phyloP scores from a whole-genome alignment of 2,329 filamentous ascomycete species.

The Orbilia javanica region DNA sequence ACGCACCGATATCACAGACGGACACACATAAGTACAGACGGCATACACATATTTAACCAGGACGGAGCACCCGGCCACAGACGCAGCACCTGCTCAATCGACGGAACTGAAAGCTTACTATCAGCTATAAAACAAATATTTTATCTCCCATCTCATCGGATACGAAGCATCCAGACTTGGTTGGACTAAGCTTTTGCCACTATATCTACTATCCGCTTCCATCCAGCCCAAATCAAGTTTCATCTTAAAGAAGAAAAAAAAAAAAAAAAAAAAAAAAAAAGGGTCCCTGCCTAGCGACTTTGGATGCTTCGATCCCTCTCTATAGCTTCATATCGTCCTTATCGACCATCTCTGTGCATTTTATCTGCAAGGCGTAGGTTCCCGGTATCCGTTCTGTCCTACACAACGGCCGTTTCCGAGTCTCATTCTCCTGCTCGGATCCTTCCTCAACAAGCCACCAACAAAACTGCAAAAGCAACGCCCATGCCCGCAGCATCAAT shows the following conservation, averaged over 20 bases:
- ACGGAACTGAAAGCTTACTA: conserved; percentile 19
- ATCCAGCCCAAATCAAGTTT: neutral
- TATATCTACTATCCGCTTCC: neutral
- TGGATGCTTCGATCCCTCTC: neutral
- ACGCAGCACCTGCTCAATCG: conserved; percentile 2
- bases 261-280: neutral
- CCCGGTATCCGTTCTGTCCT: conserved; percentile 3
- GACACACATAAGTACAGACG: neutral
- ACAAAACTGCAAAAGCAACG: neutral
- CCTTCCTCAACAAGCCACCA: conserved; percentile 25
- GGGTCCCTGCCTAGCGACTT: neutral
- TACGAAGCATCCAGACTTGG: neutral
- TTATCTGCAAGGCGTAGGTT: neutral
- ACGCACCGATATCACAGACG: neutral
- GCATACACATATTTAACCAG: neutral
- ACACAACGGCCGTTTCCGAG: neutral
- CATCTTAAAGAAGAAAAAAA: neutral
- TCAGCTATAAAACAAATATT: neutral
- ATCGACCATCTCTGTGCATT: conserved; percentile 13
- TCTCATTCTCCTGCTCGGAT: neutral
- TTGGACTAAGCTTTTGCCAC: neutral
- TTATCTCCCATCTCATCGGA: neutral
- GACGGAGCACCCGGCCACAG: neutral
- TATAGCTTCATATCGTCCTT: neutral
- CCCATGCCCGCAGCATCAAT: neutral